Evolutionary conservation across 805 yeast genomes (phyloP), one percentile per base, ranked within the genome.

Genomic region (Metschnikowia anglica): DNA sequence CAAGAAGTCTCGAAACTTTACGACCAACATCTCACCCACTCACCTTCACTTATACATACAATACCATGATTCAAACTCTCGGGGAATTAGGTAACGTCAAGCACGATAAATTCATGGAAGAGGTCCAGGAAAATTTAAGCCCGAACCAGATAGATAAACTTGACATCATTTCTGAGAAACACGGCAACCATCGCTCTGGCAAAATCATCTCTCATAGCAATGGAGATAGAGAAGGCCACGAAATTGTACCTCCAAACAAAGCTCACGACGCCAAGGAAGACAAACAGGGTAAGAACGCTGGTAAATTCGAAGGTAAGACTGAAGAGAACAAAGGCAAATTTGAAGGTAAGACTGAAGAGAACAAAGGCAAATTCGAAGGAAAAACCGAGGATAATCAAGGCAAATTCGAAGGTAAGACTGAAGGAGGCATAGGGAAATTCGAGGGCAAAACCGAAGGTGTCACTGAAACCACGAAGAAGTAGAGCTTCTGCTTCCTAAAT

Each of bases 81-180:
- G 53, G 53, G 10, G 56, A 52, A 41, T 44, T 52, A 41, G 56
- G 56, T n/a, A 41, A 48, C 27, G 38, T 51, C 27, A 28, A 35
- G 34, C 10, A 35, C 9, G 41, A 43, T 25, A 4, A 31, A 13
- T 43, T 37, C 31, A 13, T 33, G 37, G 34, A 34, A 7, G 43
- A 43, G 6, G 41, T 46, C 19, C 46, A 42, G 21, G 49, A 46
- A 17, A 46, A 35, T 16, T n/a, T 46, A 9, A 34, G 37, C 10
- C 30, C 49, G 10, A 13, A 24, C 15, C 49, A 46, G 26, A 29
- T 46, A 6, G 36, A 30, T 2, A 48, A 44, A 11, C 36, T 44
- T 16, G 44, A 37, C n/a, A 37, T 46, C 27, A 34, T 43, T 12
- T 39, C 46, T n/a, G 47, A 39, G 13, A 28, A 27, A 7, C 29